phyloP scores from a whole-genome alignment of 495 filamentous ascomycete species.

The Aspergillus biplanus region DNA sequence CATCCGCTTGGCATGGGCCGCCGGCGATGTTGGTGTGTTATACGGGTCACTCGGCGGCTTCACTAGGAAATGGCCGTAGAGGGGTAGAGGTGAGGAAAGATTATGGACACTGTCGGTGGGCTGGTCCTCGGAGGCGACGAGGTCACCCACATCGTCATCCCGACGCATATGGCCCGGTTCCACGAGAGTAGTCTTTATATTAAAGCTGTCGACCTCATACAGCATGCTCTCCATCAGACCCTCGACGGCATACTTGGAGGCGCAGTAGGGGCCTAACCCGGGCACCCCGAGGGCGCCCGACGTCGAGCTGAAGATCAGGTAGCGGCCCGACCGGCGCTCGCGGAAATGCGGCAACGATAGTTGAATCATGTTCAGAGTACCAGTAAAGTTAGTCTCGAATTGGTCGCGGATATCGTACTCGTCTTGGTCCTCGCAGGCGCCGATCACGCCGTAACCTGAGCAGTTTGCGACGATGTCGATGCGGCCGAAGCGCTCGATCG shows the following conservation, averaged over 20 bases:
- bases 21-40: conserved; percentile 71
- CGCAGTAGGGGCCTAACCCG: conserved; percentile 90
- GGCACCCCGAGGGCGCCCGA: conserved; percentile 88
- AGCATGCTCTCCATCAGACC: conserved; percentile 94
- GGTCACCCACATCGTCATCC: conserved; percentile 63
- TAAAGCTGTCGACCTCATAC: conserved; percentile 90
- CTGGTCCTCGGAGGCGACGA: conserved; percentile 22
- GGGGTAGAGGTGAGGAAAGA: conserved; percentile 60
- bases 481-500: conserved; percentile 73
- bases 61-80: conserved; percentile 90
- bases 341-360: conserved; percentile 88
- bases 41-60: conserved; percentile 86
- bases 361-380: conserved; percentile 91
- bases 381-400: conserved; percentile 96
- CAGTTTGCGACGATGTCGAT: conserved; percentile 92
- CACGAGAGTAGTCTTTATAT: conserved; percentile 89
- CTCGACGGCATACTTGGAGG: conserved; percentile 95
- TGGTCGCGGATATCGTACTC: conserved; percentile 93
- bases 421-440: conserved; percentile 95
- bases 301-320: conserved; percentile 92
- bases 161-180: conserved; percentile 86
- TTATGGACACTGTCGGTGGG: conserved; percentile 32
- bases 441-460: conserved; percentile 90
- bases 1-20: conserved; percentile 88
- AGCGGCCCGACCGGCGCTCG: conserved; percentile 70